Evolutionary conservation across 352 stramenopile species (phyloP).

Genomic region (Phytophthora citricola): DNA sequence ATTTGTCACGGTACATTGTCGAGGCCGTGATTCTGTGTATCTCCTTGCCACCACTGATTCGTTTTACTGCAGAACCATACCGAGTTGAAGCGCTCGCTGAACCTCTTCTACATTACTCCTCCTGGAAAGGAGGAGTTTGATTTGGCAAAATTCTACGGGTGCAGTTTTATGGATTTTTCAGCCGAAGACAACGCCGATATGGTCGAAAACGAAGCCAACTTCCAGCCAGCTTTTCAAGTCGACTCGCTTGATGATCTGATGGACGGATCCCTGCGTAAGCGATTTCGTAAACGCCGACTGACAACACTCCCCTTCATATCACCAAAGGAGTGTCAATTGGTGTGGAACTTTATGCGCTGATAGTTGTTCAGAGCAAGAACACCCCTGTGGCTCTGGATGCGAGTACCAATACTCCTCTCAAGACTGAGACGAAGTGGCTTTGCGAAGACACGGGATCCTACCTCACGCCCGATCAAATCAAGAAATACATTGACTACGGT

Average conservation of each 20-base stretch:
- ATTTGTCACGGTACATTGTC: background rate
- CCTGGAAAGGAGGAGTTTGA: constrained; percentile 63
- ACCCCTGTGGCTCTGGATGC: constrained; percentile 70
- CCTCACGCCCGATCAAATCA: constrained; percentile 76
- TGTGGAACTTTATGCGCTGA: constrained; percentile 77
- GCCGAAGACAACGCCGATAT: constrained; percentile 27
- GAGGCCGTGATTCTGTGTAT: background rate
- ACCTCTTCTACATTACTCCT: constrained; percentile 81
- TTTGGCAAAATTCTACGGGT: constrained; percentile 64
- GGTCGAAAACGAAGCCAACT: constrained; percentile 33
- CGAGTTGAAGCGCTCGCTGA: constrained; percentile 77
- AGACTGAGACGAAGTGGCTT: constrained; percentile 86
- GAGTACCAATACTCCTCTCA: constrained; percentile 74
- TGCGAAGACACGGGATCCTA: constrained; percentile 84
- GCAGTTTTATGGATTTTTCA: constrained; percentile 74
- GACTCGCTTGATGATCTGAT: constrained; percentile 78
- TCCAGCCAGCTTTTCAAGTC: constrained; percentile 79
- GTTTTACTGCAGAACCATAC: constrained; percentile 63
- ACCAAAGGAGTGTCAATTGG: constrained; percentile 80
- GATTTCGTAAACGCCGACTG: constrained; percentile 79
- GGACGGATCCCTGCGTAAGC: constrained; percentile 81
- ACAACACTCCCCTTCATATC: constrained; percentile 71
- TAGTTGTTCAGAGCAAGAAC: constrained; percentile 68
- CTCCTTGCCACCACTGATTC: background rate
- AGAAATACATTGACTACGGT: constrained; percentile 77